Conservation (phyloP, 78 protist species). For the slime mould (Dictyostelium discoideum) region DNA sequence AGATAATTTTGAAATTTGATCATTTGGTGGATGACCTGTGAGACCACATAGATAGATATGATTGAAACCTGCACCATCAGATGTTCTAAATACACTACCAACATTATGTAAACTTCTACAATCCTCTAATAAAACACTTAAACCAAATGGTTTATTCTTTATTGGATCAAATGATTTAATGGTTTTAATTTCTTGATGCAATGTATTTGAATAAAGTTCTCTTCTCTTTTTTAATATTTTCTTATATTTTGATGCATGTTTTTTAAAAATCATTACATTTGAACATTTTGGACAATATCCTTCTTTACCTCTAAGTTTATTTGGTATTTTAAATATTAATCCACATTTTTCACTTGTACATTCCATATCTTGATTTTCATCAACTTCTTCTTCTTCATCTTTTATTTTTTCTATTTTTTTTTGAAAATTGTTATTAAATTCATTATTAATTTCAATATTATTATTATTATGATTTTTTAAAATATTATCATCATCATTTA, state of each 20-base stretch:
- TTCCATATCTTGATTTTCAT: slow-evolving; percentile 1
- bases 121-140: slow-evolving; percentile 50
- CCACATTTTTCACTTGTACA: slow-evolving; percentile 27
- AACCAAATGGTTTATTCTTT: slow-evolving; percentile 33
- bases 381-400: neutral
- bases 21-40: slow-evolving; percentile 33
- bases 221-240: slow-evolving; percentile 13
- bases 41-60: slow-evolving; percentile 50
- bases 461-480: neutral
- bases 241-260: slow-evolving; percentile 41
- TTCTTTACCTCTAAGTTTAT: slow-evolving; percentile 31
- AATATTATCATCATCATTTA: neutral
- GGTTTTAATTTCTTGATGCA: neutral
- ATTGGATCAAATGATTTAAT: slow-evolving; percentile 1
- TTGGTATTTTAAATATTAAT: slow-evolving; percentile 23
- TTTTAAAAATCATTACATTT: neutral
- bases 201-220: slow-evolving; percentile 3
- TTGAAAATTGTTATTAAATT: neutral
- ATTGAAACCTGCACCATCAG: slow-evolving; percentile 51
- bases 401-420: neutral
- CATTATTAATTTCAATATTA: neutral
- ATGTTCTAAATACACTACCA: slow-evolving; percentile 58
- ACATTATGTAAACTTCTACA: slow-evolving; percentile 64
- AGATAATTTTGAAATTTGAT: slow-evolving; percentile 29
- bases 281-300: slow-evolving; percentile 64